Evolutionary conservation across 495 filamentous ascomycete species (phyloP), one percentile per base, ranked within the genome.

Genomic region (Talaromyces ruber): DNA sequence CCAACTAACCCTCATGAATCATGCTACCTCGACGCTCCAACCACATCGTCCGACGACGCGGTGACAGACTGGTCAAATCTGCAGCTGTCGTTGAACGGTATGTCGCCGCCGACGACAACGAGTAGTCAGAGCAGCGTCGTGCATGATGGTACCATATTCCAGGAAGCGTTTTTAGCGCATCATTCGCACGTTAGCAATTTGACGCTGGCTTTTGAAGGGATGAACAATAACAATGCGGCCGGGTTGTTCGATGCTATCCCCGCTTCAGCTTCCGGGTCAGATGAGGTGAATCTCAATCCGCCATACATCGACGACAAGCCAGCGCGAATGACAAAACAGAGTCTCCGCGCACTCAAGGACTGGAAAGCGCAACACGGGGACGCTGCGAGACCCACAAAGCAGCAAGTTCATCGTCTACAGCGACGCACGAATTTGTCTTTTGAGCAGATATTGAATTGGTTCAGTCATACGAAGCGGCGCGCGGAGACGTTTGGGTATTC

Each of bases 391-490:
- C 59, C 59, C 1, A 50, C 59, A 30, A 47, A 30, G 21, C 26
- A 29, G 16, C 32, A 60, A 26, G 21, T 60, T 16, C 22, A 52
- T 7, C 37, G 43, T 11, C 43, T 60, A 6, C 59, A 60, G 37
- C 21, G 43, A n/a, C 22, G 25, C 11, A 52, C 59, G 11, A 29
- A 30, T 45, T 18, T 60, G 28, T 60, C 59, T 6, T 2, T 45
- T 0, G 59, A 51, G 16, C 59, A 60, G 59, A 60, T 60, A 8
- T 18, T 29, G 39, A 60, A 60, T 7, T 60, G 59, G 59, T 60
- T 60, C 43, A 25, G 9, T 4, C 59, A 60, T 37, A 45, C 59
- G 16, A 60, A 52, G 26, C 39, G 45, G 14, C 59, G 59, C 0
- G 50, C 21, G 14, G 39, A 57, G 24, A 21, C 26, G 16, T 57